Evolutionary conservation across 345 rosid genomes (phyloP).

Genomic region (Ceriops decandra): DNA sequence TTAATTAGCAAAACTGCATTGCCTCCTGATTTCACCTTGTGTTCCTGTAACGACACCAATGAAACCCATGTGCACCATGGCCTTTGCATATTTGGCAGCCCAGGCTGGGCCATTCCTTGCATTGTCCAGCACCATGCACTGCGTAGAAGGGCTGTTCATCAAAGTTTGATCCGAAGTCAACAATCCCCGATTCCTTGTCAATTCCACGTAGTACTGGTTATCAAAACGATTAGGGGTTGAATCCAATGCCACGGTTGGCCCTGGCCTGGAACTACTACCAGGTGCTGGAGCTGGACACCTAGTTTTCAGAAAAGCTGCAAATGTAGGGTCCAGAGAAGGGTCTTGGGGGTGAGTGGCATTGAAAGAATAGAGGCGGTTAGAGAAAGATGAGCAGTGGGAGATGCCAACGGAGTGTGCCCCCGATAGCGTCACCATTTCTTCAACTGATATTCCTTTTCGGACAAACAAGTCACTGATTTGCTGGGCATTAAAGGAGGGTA

Average conservation of each 20-base stretch:
- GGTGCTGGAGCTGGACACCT: conserved; percentile 37
- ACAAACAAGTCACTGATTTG: conserved; percentile 28
- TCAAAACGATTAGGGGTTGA: conserved; percentile 31
- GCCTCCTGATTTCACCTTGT: conserved; percentile 38
- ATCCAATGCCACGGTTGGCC: conserved; percentile 26
- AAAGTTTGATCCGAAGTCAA: conserved; percentile 41
- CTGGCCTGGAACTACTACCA: neutral
- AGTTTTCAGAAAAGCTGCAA: conserved; percentile 34
- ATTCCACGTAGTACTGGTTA: conserved; percentile 36
- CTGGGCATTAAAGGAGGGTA: conserved; percentile 20
- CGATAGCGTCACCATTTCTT: conserved; percentile 50
- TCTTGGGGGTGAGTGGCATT: conserved; percentile 36
- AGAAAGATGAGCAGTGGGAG: conserved; percentile 40
- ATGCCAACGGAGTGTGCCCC: conserved; percentile 49
- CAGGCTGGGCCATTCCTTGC: conserved; percentile 25
- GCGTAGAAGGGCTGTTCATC: conserved; percentile 23
- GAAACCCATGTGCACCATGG: conserved; percentile 42
- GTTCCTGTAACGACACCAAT: conserved; percentile 33
- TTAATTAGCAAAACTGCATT: conserved; percentile 24
- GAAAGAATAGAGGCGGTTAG: conserved; percentile 32
- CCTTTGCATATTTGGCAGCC: conserved; percentile 30
- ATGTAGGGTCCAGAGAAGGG: conserved; percentile 26
- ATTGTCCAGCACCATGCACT: conserved; percentile 22
- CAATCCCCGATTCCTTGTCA: conserved; percentile 27
- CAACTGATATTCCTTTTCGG: conserved; percentile 32